Base-by-base conservation (phyloP, 2,329 filamentous ascomycete genomes). In the Periconia sp. region DNA sequence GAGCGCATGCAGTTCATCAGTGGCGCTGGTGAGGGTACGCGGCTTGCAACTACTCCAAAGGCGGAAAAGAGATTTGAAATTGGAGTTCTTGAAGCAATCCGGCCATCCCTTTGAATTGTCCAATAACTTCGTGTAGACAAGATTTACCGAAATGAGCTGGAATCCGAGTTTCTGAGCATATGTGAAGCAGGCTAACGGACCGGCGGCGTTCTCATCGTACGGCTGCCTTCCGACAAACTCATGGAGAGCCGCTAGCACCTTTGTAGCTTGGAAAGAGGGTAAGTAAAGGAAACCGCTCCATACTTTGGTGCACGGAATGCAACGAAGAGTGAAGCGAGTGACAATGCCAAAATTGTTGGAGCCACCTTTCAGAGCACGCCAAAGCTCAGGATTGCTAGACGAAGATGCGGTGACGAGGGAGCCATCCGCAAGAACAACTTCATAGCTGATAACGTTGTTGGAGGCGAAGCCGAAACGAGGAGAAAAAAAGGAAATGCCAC, bases 341-440 rank as follows among this genome's bases (percentile, higher is more conserved):
- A 57, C 40, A 18, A 55, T 40, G 13, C 48, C 72, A 26, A 73
- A 71, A 49, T 70, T 73, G 48, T 66, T 70, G 8, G 70, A 68
- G 17, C 69, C 69, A 26, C 69, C 70, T 44, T 70, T 72, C 24
- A 74, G 52, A 16, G 69, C 66, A 13, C 49, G 51, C 37, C 68
- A 73, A 25, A 74, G 65, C 22, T 73, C 69, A 4, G 31, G 38
- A 34, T 73, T 68, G 26, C 63, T 52, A 13, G 53, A 59, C 11
- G 45, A 54, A 33, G 59, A 68, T 8, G 72, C 72, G 33, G 69
- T 66, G 15, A 71, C 61, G 37, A 73, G 61, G 11, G 58, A 66
- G 8, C 67, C 70, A 50, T 73, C 69, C 13, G 72, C 69, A 13
- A 76, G 59, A 13, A 73, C 69, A 25, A 76, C 65, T 42, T 78